Conservation (phyloP, 805 yeast species). For the Brettanomyces anomalus region DNA sequence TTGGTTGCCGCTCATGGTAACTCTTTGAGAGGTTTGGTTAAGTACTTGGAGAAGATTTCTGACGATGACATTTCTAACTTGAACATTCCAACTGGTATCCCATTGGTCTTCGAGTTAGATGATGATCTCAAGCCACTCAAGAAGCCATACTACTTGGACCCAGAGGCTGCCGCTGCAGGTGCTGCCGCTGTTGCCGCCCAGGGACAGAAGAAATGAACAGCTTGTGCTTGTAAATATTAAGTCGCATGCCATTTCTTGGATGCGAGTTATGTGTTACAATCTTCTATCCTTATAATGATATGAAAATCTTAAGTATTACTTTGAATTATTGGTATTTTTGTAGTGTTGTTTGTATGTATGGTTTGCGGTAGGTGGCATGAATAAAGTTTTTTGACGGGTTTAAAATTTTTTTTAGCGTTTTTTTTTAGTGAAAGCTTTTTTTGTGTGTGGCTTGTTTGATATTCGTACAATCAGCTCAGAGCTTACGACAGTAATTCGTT, state of each 20-base stretch:
- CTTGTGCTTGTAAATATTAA: no score
- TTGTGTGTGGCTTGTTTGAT: no score
- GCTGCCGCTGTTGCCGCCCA: slow-evolving; percentile 99
- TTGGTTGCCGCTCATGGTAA: slow-evolving; percentile 96
- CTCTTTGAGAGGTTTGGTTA: slow-evolving; percentile 93
- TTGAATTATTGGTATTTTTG: no score
- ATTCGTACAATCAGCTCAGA: no score
- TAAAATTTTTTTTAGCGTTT: no score
- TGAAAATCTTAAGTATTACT: background rate
- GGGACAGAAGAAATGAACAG: slow-evolving; percentile 55
- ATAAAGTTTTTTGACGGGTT: no score
- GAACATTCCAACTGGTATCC: slow-evolving; percentile 98
- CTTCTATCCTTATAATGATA: background rate
- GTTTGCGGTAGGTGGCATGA: no score
- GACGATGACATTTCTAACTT: slow-evolving; percentile 88
- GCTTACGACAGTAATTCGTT: no score
- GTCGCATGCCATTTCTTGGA: no score
- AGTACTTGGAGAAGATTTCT: slow-evolving; percentile 89
- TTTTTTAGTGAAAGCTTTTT: no score
- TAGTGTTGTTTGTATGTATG: no score
- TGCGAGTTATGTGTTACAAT: background rate
- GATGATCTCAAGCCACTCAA: slow-evolving; percentile 78
- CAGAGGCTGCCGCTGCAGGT: slow-evolving; percentile 99
- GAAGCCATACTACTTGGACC: slow-evolving; percentile 94
- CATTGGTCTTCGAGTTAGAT: slow-evolving; percentile 93